These are phyloP conservation scores for Ogataea thermomethanolica DNA, from an alignment of 805 yeast genomes.

Conservation along the genomic window DNA sequence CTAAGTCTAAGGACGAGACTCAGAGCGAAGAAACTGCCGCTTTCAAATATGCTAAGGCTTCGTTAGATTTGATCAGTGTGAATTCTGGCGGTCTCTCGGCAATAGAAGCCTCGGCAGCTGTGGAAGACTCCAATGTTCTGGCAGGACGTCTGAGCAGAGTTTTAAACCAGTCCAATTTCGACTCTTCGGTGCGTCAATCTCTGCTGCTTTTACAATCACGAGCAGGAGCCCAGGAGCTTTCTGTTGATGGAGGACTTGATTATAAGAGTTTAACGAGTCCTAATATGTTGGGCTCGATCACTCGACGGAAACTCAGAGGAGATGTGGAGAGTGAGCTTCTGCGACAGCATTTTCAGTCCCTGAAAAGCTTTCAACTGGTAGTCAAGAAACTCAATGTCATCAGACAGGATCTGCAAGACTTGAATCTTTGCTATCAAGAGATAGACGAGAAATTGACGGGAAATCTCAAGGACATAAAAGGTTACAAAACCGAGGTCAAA, in stretches of 20 bases:
- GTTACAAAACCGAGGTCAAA: conserved; percentile 19
- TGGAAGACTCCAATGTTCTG: conserved; percentile 24
- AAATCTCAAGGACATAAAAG: conserved; percentile 23
- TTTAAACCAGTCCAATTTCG: conserved; percentile 42
- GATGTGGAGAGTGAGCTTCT: conserved; percentile 59
- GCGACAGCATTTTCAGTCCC: conserved; percentile 48
- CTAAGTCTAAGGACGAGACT: conserved; percentile 11
- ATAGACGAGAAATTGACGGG: conserved; percentile 25
- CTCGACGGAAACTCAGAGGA: conserved; percentile 57
- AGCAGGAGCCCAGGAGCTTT: conserved; percentile 25
- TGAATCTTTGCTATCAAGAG: conserved; percentile 25
- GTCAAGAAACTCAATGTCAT: conserved; percentile 38
- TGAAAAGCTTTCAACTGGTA: conserved; percentile 43
- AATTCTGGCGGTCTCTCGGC: conserved; percentile 6
- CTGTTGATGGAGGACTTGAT: conserved; percentile 11
- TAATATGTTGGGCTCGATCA: conserved; percentile 52
- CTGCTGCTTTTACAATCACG: conserved; percentile 26
- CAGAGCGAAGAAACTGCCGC: conserved; percentile 29
- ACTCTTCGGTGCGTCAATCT: conserved; percentile 34
- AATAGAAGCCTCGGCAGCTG: conserved; percentile 6
- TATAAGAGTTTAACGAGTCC: conserved; percentile 42
- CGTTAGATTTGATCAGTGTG: conserved; percentile 36
- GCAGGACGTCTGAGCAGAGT: conserved; percentile 49
- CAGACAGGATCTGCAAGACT: conserved; percentile 27
- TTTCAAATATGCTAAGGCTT: conserved; percentile 46